These are phyloP conservation scores for Albugo candida DNA, from an alignment of 352 stramenopile species.

Conservation along the genomic window DNA sequence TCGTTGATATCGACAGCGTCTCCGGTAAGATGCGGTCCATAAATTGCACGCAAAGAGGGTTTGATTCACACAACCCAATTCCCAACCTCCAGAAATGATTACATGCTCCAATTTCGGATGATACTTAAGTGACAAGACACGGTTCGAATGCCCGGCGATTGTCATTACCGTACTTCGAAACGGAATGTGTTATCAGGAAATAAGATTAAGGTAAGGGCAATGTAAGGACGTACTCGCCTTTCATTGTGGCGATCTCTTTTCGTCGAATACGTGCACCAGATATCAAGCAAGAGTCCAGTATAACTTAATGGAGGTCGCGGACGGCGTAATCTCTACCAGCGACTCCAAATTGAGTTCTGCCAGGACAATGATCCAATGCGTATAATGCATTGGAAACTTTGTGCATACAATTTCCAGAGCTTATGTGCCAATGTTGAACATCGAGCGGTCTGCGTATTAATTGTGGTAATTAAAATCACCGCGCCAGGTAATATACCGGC, in stretches of 20 bases:
- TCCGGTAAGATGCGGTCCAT: slow-evolving; percentile 75
- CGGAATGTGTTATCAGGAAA: too few relatives aligned
- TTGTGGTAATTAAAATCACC: too few relatives aligned
- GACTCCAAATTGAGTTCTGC: slow-evolving; percentile 75
- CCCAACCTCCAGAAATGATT: slow-evolving; percentile 78
- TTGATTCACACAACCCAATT: slow-evolving; percentile 80
- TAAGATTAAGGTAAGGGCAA: too few relatives aligned
- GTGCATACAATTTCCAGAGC: slow-evolving; percentile 80
- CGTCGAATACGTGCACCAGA: slow-evolving; percentile 68
- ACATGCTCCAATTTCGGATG: slow-evolving; percentile 57
- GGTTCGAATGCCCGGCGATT: slow-evolving; percentile 78
- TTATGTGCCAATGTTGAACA: slow-evolving; percentile 88
- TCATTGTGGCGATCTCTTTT: slow-evolving; percentile 56
- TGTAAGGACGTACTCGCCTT: slow-evolving; percentile 24
- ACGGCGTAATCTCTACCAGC: slow-evolving; percentile 75
- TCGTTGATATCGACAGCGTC: slow-evolving; percentile 61
- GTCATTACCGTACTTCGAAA: slow-evolving; percentile 28
- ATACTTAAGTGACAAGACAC: slow-evolving; percentile 84
- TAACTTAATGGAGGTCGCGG: background rate
- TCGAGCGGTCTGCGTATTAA: slow-evolving; percentile 68
- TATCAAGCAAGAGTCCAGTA: background rate
- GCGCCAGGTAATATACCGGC: too few relatives aligned
- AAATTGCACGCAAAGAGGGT: slow-evolving; percentile 78
- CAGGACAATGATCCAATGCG: slow-evolving; percentile 70
- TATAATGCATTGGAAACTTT: slow-evolving; percentile 81